phyloP scores from a whole-genome alignment of 2,329 filamentous ascomycete genomes.

The Emericellopsis cladophorae region DNA sequence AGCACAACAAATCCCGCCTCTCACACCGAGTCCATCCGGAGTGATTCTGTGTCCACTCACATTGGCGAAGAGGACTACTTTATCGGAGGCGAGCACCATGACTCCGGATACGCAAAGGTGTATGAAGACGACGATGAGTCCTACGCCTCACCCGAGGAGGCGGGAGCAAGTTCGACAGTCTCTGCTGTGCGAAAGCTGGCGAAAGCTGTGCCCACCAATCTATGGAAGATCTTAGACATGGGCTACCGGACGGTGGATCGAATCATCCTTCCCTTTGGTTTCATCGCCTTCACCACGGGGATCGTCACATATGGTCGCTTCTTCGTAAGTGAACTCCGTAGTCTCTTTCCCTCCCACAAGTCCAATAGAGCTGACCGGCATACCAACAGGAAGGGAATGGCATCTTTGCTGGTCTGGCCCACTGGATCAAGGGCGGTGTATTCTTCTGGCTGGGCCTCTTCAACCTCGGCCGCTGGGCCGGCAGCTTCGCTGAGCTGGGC shows the following conservation, averaged over 20 bases:
- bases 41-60: conserved; percentile 47
- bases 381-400: conserved; percentile 44
- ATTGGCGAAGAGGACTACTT: conserved; percentile 28
- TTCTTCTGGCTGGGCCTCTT: conserved; percentile 90
- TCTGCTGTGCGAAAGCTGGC: conserved; percentile 23
- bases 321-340: conserved; percentile 51
- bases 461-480: conserved; percentile 80
- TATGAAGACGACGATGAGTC: conserved; percentile 36
- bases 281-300: conserved; percentile 59
- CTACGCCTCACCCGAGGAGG: conserved; percentile 8
- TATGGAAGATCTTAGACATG: conserved; percentile 44
- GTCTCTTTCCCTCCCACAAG: neutral
- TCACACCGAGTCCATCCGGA: conserved; percentile 53
- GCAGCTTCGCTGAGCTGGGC: conserved; percentile 78
- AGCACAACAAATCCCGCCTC: conserved; percentile 65
- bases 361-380: neutral
- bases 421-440: conserved; percentile 88
- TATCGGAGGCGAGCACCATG: conserved; percentile 15
- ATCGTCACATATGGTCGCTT: conserved; percentile 69
- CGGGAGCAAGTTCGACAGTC: conserved; percentile 2
- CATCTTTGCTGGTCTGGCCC: conserved; percentile 77
- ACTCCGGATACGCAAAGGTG: conserved; percentile 24
- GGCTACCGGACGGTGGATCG: conserved; percentile 62
- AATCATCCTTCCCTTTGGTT: conserved; percentile 65
- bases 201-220: conserved; percentile 40